Percentiles rank a stretch among this genome's conserved stretches.
These are phyloP conservation scores for Aureobasidium vineae DNA, from an alignment of 2,329 filamentous ascomycete genomes.

Conservation along the genomic window DNA sequence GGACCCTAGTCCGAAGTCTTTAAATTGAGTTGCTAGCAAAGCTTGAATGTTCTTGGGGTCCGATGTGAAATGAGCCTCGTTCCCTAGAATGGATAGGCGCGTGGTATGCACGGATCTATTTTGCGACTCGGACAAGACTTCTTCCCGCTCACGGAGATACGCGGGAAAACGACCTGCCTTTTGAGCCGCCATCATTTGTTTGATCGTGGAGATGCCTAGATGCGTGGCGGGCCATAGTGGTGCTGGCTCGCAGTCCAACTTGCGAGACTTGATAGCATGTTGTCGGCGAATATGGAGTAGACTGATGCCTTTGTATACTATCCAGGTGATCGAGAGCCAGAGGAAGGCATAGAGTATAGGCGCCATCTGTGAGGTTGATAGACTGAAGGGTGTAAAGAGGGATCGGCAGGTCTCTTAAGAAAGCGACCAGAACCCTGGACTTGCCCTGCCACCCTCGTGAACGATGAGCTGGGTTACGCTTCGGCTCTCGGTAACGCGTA, in stretches of 20 bases:
- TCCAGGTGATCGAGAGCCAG: slow-evolving; percentile 10
- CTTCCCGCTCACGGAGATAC: slow-evolving; percentile 33
- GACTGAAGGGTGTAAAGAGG: background rate
- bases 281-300: slow-evolving; percentile 13
- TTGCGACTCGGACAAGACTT: slow-evolving; percentile 31
- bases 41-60: slow-evolving; percentile 42
- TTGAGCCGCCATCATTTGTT: slow-evolving; percentile 34
- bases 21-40: slow-evolving; percentile 37
- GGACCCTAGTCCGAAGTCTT: slow-evolving; percentile 37
- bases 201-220: slow-evolving; percentile 35
- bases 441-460: background rate
- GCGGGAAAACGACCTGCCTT: slow-evolving; percentile 35
- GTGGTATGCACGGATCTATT: slow-evolving; percentile 36
- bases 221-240: slow-evolving; percentile 33
- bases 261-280: slow-evolving; percentile 24
- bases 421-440: background rate
- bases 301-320: slow-evolving; percentile 17
- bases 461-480: background rate
- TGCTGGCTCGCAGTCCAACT: slow-evolving; percentile 27
- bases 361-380: slow-evolving; percentile 12
- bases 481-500: slow-evolving; percentile 17
- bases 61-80: slow-evolving; percentile 34
- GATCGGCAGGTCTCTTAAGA: slow-evolving; percentile 25
- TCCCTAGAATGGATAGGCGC: slow-evolving; percentile 32
- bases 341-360: background rate